Evolutionary conservation across 2,329 filamentous ascomycete species (phyloP).

Genomic region (Trichophyton schoenleinii): DNA sequence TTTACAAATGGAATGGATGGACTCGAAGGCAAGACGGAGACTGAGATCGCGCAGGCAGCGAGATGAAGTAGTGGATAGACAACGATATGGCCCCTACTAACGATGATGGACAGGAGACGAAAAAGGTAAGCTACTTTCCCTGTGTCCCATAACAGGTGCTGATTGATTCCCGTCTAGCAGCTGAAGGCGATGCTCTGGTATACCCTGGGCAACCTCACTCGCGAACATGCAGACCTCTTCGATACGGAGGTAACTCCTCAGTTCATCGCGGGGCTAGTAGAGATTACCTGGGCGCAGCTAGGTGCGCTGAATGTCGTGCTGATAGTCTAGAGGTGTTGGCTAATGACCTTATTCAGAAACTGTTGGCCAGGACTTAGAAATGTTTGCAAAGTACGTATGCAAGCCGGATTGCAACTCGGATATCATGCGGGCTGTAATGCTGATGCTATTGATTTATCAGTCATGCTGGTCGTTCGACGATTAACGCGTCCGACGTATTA

Average conservation of each 20-base stretch:
- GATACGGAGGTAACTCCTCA: slow-evolving; percentile 81
- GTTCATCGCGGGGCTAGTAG: slow-evolving; percentile 74
- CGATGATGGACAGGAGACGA: neutral
- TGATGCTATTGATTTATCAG: slow-evolving; percentile 29
- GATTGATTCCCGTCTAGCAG: slow-evolving; percentile 39
- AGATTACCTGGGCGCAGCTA: slow-evolving; percentile 78
- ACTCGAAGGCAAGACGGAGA: neutral
- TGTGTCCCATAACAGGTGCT: too few relatives aligned
- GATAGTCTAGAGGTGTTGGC: neutral
- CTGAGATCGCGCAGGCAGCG: neutral
- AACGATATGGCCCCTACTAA: neutral
- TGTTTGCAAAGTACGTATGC: slow-evolving; percentile 42
- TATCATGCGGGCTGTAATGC: neutral
- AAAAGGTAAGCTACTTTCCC: neutral
- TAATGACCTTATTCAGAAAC: slow-evolving; percentile 31
- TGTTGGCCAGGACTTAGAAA: slow-evolving; percentile 49
- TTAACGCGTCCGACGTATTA: slow-evolving; percentile 78
- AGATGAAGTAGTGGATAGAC: neutral
- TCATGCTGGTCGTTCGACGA: slow-evolving; percentile 67
- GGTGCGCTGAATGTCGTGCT: slow-evolving; percentile 39
- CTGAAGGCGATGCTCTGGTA: slow-evolving; percentile 80
- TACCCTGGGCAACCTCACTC: slow-evolving; percentile 73
- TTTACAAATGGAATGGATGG: too few relatives aligned
- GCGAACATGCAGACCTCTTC: slow-evolving; percentile 61
- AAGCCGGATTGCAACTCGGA: neutral